phyloP scores from a whole-genome alignment of 2,329 filamentous ascomycete genomes.

The Tolypocladium amazonense region DNA sequence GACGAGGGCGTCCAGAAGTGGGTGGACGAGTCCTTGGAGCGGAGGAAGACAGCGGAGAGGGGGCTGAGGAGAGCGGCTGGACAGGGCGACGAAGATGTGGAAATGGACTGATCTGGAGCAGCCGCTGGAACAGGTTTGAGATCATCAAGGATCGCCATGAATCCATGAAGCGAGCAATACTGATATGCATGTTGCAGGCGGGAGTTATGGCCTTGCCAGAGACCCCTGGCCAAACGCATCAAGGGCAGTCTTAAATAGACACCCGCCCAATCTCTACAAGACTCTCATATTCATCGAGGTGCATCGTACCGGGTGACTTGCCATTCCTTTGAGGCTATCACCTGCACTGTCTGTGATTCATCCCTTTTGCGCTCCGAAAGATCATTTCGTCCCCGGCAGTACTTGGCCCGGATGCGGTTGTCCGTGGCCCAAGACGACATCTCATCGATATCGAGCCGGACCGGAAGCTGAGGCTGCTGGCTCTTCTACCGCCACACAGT shows the following conservation, averaged over 20 bases:
- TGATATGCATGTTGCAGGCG: neutral
- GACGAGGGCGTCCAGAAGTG: slow-evolving; percentile 59
- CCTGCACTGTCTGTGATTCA: neutral
- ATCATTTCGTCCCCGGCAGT: neutral
- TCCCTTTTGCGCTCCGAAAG: neutral
- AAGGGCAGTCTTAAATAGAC: neutral
- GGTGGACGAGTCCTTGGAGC: slow-evolving; percentile 56
- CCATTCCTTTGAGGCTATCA: neutral
- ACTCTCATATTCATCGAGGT: neutral
- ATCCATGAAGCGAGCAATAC: neutral
- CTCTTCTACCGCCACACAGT: neutral
- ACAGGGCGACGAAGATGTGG: slow-evolving; percentile 27
- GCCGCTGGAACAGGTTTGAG: neutral
- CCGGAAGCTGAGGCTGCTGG: neutral
- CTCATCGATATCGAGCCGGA: neutral
- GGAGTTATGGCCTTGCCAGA: neutral
- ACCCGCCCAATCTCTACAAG: neutral
- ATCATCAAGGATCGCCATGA: neutral
- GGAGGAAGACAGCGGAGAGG: slow-evolving; percentile 33
- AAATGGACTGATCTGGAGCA: slow-evolving; percentile 21
- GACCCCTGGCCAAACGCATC: neutral
- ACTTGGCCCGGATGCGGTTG: neutral
- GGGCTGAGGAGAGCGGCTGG: slow-evolving; percentile 16
- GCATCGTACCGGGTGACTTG: neutral
- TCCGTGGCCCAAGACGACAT: neutral